These are phyloP conservation scores for Pseudogymnoascus sp. DNA, from an alignment of 2,329 filamentous ascomycete genomes.

Conservation along the genomic window DNA sequence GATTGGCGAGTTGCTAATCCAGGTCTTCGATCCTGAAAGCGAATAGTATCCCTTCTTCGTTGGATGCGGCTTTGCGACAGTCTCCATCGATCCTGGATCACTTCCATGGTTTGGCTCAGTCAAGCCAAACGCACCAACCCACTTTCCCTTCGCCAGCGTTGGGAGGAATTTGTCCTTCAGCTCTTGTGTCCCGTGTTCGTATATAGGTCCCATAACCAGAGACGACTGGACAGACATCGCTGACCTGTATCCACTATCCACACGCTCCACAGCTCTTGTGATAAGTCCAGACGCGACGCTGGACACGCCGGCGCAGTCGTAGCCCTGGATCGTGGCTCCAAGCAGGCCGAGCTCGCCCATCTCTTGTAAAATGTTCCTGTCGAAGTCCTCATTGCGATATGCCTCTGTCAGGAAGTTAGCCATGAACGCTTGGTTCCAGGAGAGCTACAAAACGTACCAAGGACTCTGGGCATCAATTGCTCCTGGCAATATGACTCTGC, in stretches of 20 bases:
- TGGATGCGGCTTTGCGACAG: conserved; percentile 74
- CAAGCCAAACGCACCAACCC: conserved; percentile 80
- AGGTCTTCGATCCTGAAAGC: conserved; percentile 80
- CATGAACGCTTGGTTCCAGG: conserved; percentile 12
- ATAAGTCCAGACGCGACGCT: conserved; percentile 86
- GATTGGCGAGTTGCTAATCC: conserved; percentile 93
- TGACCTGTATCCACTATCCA: conserved; percentile 86
- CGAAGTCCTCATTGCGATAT: conserved; percentile 81
- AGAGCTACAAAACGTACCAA: conserved; percentile 53
- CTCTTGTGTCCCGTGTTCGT: conserved; percentile 80
- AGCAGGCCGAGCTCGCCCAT: conserved; percentile 91
- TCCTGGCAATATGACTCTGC: conserved; percentile 94
- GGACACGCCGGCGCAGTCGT: conserved; percentile 81
- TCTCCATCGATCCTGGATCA: conserved; percentile 89
- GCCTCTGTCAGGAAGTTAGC: conserved; percentile 51
- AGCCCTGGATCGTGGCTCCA: conserved; percentile 79
- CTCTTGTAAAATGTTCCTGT: conserved; percentile 76
- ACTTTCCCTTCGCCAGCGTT: conserved; percentile 71
- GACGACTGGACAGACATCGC: conserved; percentile 93
- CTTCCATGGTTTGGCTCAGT: conserved; percentile 92
- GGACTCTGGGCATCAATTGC: conserved; percentile 72
- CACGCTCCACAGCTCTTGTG: conserved; percentile 81
- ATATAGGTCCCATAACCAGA: conserved; percentile 86
- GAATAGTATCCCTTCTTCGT: conserved; percentile 76
- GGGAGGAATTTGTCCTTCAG: conserved; percentile 81